Evolutionary conservation across 805 yeast species (phyloP), one percentile per base, ranked within the genome.

Genomic region (Schwanniomyces yamadae): DNA sequence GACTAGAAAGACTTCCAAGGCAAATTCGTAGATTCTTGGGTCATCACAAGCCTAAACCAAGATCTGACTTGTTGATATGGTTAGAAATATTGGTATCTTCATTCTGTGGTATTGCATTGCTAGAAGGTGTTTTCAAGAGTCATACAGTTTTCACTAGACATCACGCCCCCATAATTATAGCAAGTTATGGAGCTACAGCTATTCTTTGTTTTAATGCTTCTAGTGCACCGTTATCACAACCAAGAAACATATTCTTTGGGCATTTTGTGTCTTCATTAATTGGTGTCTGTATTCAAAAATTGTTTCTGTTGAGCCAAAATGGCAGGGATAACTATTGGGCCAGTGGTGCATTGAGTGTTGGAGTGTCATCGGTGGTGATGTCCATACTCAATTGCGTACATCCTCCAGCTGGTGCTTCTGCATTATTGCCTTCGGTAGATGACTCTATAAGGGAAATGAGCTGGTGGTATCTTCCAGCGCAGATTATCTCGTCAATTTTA

Each of bases 401-500:
- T 51, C 88, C 88, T 0, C 88, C 88, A 0, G 80, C 82, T 1
- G 88, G 88, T 2, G 86, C 87, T 1, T 71, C 82, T 7, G 85
- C 87, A 0, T 49, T 81, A 23, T 55, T 81, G 6, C 84, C 86
- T 0, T 57, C 70, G 1, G 48, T 73, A 0, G 81, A 78, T 34
- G 71, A 52, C 1, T 44, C 49, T 6, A 60, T 79, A 3, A 53
- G 76, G 9, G 44, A 33, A 3, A 63, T 80, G 71, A 73, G 85
- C 32, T 81, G 87, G 88, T 77, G 81, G 77, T 80, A 73, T 46
- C 48, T 81, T 19, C 81, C 83, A 0, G 68, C 61, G 0, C 82
- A 79, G 36, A 35, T 81, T 3, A 61, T 79, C 1, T 66, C 76
- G 3, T 62, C 74, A 2, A 52, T 73, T 3, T 53, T 80, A 28